Evolutionary conservation across 805 yeast genomes (phyloP).

Genomic region (Jamesozyma piceae): DNA sequence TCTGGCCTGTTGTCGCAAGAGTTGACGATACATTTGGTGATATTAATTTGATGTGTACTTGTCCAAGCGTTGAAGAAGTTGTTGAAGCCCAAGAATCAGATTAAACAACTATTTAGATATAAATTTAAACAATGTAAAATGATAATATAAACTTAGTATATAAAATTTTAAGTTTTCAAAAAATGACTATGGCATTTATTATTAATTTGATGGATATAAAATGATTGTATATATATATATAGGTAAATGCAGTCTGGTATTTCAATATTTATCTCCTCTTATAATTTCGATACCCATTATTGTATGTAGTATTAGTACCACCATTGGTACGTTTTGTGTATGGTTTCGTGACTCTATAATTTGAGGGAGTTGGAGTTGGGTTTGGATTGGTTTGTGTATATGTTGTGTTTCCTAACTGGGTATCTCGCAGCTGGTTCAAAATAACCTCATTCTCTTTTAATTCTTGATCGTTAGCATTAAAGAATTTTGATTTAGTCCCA

Average conservation of each 20-base stretch:
- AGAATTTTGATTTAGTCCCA: constrained; percentile 18
- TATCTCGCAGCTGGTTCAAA: constrained; percentile 4
- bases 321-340: constrained; percentile 6
- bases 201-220: too few relatives aligned
- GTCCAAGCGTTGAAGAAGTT: constrained; percentile 74
- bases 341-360: constrained; percentile 4
- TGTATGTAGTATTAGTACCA: background rate
- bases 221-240: background rate
- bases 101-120: background rate
- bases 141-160: background rate
- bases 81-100: constrained; percentile 15
- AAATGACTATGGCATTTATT: background rate
- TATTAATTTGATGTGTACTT: constrained; percentile 82
- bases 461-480: constrained; percentile 8
- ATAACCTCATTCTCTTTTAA: constrained; percentile 13
- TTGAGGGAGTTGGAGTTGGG: constrained; percentile 6
- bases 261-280: background rate
- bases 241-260: background rate
- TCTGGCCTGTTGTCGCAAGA: constrained; percentile 94
- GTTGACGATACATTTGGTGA: constrained; percentile 94
- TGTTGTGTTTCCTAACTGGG: constrained; percentile 7
- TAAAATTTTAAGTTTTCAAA: background rate
- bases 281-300: background rate
- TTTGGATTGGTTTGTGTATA: background rate
- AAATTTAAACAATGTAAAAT: too few relatives aligned